phyloP scores from a whole-genome alignment of 441 rosid species.

The Arabidopsis hybrid region DNA sequence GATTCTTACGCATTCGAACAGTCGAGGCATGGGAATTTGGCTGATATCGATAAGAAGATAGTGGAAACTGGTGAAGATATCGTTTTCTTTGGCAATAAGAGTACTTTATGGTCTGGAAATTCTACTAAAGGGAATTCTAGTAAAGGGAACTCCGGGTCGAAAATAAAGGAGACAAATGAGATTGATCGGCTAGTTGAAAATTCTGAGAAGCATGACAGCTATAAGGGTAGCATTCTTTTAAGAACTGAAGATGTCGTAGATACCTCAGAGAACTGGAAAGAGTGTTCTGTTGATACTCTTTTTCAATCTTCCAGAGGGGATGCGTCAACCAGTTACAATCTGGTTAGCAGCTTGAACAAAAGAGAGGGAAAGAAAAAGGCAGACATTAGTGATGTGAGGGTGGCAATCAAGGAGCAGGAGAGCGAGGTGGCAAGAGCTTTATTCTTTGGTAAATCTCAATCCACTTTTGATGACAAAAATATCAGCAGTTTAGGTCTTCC shows the following conservation, averaged over 20 bases:
- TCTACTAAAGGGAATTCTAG: slow-evolving; percentile 55
- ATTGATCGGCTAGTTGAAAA: slow-evolving; percentile 54
- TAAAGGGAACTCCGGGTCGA: slow-evolving; percentile 55
- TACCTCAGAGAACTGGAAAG: slow-evolving; percentile 70
- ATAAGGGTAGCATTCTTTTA: slow-evolving; percentile 60
- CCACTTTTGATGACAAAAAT: slow-evolving; percentile 59
- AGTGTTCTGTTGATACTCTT: slow-evolving; percentile 70
- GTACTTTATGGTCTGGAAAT: slow-evolving; percentile 66
- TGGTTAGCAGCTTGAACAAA: slow-evolving; percentile 52
- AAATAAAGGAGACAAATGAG: slow-evolving; percentile 53
- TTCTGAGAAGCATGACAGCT: slow-evolving; percentile 46
- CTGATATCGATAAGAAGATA: slow-evolving; percentile 52
- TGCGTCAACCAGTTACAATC: slow-evolving; percentile 62
- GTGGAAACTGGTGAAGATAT: slow-evolving; percentile 65
- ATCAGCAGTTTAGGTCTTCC: slow-evolving; percentile 55
- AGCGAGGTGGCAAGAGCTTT: slow-evolving; percentile 90
- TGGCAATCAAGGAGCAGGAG: slow-evolving; percentile 81
- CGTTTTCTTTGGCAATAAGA: slow-evolving; percentile 59
- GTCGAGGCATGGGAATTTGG: slow-evolving; percentile 46
- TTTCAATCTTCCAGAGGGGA: slow-evolving; percentile 72
- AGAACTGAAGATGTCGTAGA: slow-evolving; percentile 54
- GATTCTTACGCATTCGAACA: slow-evolving; percentile 48
- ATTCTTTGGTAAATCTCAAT: slow-evolving; percentile 69
- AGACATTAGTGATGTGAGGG: slow-evolving; percentile 60
- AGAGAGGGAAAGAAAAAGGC: slow-evolving; percentile 76